Conservation (phyloP, 2,329 filamentous ascomycete genomes). For the Venturia nashicola region DNA sequence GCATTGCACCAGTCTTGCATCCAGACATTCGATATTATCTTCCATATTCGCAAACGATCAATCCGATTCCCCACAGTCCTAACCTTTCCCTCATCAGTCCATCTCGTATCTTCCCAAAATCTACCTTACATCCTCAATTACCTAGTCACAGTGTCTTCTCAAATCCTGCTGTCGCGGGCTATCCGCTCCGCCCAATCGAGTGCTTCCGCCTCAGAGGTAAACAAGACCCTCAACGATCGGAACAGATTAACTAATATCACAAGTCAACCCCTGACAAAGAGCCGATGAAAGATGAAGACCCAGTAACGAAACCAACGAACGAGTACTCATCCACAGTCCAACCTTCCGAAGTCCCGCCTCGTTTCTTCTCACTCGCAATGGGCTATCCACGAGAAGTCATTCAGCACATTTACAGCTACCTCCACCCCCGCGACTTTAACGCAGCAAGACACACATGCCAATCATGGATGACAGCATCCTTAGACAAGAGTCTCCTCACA, state of each 20-base stretch:
- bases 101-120: not conserved
- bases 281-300: not conserved
- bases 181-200: conserved; percentile 15
- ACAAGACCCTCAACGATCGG: conserved; percentile 12
- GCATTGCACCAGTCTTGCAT: not conserved
- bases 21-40: too few species aligned
- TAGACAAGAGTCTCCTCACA: conserved; percentile 39
- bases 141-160: conserved; percentile 31
- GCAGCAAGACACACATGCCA: conserved; percentile 47
- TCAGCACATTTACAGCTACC: conserved; percentile 32
- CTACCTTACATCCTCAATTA: conserved; percentile 17
- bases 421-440: conserved; percentile 43
- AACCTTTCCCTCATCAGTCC: not conserved
- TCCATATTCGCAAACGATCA: not conserved
- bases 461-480: conserved; percentile 45
- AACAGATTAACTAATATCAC: not conserved
- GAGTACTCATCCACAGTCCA: not conserved
- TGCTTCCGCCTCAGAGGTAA: not conserved
- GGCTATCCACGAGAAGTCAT: conserved; percentile 36
- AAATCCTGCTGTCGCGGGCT: conserved; percentile 34
- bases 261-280: not conserved
- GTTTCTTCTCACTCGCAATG: conserved; percentile 21
- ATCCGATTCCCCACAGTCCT: not conserved
- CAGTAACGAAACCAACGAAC: not conserved
- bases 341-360: not conserved